A percentile compares a stretch with the other conserved stretches of the same genome.
Evolutionary conservation across 331 rosid species (phyloP).

Genomic region (Erythrophleum ivorense): DNA sequence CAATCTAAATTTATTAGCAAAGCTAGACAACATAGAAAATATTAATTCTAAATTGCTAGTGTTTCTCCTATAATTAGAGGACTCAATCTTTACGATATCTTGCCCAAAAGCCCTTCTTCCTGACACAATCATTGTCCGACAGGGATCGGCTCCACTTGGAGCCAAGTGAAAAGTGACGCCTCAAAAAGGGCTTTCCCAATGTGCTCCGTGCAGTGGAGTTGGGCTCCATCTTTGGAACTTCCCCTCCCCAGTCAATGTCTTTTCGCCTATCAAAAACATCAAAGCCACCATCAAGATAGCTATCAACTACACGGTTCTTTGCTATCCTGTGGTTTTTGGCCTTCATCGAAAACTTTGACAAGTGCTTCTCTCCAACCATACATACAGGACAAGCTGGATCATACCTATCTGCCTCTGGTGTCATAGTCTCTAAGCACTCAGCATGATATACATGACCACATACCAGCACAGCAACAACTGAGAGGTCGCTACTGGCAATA

Average conservation of each 20-base stretch:
- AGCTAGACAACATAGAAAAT: constrained; percentile 46
- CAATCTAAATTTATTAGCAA: constrained; percentile 39
- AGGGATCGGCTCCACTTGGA: constrained; percentile 74
- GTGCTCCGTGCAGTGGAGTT: constrained; percentile 69
- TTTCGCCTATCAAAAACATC: constrained; percentile 60
- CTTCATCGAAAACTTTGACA: constrained; percentile 61
- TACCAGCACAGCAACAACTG: constrained; percentile 75
- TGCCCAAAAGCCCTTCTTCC: constrained; percentile 85
- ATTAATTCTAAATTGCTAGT: constrained; percentile 41
- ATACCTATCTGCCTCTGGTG: constrained; percentile 62
- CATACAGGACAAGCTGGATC: constrained; percentile 89
- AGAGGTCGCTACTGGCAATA: constrained; percentile 53
- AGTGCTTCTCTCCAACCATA: constrained; percentile 70
- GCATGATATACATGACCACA: constrained; percentile 87
- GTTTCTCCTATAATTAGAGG: constrained; percentile 39
- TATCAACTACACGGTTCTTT: constrained; percentile 77
- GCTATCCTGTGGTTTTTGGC: constrained; percentile 69
- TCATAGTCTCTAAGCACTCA: constrained; percentile 83
- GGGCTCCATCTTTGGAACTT: constrained; percentile 66
- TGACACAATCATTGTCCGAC: constrained; percentile 64
- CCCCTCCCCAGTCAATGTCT: constrained; percentile 52
- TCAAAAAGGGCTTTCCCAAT: constrained; percentile 69
- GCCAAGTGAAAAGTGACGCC: constrained; percentile 73
- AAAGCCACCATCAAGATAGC: constrained; percentile 62
- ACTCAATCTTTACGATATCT: constrained; percentile 64